Percentiles rank a stretch among this genome's conserved stretches.
phyloP scores from a whole-genome alignment of 768 basidiomycete genomes.

The Tricholomella constricta region DNA sequence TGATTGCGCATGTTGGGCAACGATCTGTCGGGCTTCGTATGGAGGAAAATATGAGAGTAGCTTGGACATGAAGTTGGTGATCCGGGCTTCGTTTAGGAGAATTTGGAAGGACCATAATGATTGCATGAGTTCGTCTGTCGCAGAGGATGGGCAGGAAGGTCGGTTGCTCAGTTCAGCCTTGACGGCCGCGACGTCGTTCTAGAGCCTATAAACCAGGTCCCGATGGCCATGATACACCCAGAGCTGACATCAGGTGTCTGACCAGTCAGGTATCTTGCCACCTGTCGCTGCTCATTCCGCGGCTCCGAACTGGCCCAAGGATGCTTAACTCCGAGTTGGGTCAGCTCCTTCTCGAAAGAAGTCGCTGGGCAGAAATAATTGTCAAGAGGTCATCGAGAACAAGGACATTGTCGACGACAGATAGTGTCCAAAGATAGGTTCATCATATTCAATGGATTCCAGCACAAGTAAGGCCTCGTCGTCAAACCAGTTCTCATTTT shows the following conservation, averaged over 20 bases:
- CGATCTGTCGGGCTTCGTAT: slow-evolving; percentile 5
- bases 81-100: slow-evolving; percentile 10
- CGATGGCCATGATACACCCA: slow-evolving; percentile 13
- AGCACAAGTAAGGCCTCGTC: slow-evolving; percentile 14
- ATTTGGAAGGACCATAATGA: slow-evolving; percentile 13
- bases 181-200: slow-evolving; percentile 2
- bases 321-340: neutral
- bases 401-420: slow-evolving; percentile 8
- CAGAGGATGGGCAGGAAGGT: neutral
- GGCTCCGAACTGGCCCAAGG: slow-evolving; percentile 10
- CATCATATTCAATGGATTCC: slow-evolving; percentile 12
- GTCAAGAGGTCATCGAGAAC: slow-evolving; percentile 7
- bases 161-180: neutral
- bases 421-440: slow-evolving; percentile 7
- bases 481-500: slow-evolving; percentile 13
- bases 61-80: slow-evolving; percentile 5
- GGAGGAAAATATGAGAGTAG: slow-evolving; percentile 6
- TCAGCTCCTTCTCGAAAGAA: slow-evolving; percentile 7
- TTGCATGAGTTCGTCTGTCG: slow-evolving; percentile 8
- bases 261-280: slow-evolving; percentile 1
- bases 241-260: slow-evolving; percentile 2
- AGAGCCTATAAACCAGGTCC: neutral
- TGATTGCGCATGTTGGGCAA: too few relatives aligned
- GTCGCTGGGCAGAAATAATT: slow-evolving; percentile 4
- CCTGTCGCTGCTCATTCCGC: slow-evolving; percentile 6